Conservation (phyloP, 192 early-diverging fungal species). For the Funneliformis geosporum region DNA sequence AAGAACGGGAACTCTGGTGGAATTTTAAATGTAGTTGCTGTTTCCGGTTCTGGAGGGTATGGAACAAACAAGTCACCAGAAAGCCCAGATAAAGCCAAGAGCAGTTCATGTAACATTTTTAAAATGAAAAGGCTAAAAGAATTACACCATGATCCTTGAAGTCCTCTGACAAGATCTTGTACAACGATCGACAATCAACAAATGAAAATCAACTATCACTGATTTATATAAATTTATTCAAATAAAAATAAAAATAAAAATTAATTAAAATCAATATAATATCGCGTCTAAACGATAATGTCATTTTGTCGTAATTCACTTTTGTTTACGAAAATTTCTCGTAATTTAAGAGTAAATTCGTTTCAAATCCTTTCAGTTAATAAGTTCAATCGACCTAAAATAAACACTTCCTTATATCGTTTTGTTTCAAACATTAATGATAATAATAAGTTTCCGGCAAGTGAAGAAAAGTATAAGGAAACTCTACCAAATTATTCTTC, state of each 20-base stretch:
- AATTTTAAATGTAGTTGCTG: constrained; percentile 56
- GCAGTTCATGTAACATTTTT: constrained; percentile 73
- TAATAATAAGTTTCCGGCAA: neutral
- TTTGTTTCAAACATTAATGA: neutral
- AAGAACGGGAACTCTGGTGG: constrained; percentile 62
- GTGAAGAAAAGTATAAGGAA: constrained; percentile 15
- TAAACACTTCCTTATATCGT: neutral
- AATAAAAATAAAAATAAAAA: too few relatives aligned
- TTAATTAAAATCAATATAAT: neutral
- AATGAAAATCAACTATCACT: too few relatives aligned
- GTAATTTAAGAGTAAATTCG: neutral
- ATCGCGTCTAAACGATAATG: too few relatives aligned
- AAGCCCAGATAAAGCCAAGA: constrained; percentile 63
- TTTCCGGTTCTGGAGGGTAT: constrained; percentile 41
- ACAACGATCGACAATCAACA: too few relatives aligned
- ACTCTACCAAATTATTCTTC: neutral
- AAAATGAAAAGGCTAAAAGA: neutral
- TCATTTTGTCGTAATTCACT: too few relatives aligned
- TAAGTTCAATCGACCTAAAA: neutral
- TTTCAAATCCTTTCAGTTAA: neutral
- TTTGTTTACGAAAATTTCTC: neutral
- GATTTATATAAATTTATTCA: too few relatives aligned
- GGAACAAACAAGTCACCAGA: constrained; percentile 71
- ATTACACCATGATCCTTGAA: neutral
- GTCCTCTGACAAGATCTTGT: too few relatives aligned